These are phyloP conservation scores for Chrysanthemum seticuspe DNA, from an alignment of 129 eudicot genomes.

Conservation along the genomic window DNA sequence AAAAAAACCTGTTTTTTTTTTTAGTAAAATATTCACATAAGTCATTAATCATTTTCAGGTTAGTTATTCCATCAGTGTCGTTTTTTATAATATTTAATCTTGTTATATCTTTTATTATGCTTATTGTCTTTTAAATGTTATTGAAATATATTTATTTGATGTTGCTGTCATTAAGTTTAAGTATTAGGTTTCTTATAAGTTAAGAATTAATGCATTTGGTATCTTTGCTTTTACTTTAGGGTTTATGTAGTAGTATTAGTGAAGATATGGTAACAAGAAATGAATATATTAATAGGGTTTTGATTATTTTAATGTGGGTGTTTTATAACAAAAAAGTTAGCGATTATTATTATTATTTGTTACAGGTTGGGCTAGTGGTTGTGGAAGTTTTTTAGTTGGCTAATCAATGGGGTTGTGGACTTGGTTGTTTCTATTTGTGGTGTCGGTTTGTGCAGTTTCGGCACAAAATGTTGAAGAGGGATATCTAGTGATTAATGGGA, in stretches of 20 bases:
- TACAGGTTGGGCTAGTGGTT: conserved; percentile 20
- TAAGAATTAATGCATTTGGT: conserved; percentile 22
- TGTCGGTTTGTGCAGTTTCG: conserved; percentile 45
- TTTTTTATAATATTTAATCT: conserved; percentile 12
- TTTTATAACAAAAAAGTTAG: too few species aligned
- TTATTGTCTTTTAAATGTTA: neutral
- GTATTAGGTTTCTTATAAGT: conserved; percentile 22
- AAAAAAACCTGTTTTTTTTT: neutral
- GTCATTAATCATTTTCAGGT: conserved; percentile 17
- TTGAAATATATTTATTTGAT: conserved; percentile 6
- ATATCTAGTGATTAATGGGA: conserved; percentile 53
- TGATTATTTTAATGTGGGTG: too few species aligned
- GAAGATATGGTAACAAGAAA: neutral
- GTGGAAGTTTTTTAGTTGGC: conserved; percentile 26
- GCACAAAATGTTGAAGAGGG: conserved; percentile 56
- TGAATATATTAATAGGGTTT: neutral
- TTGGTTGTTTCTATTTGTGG: conserved; percentile 44
- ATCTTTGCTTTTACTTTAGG: conserved; percentile 53
- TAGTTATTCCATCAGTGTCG: conserved; percentile 35
- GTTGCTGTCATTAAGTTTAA: neutral
- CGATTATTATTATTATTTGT: conserved; percentile 1
- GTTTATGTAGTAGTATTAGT: conserved; percentile 24
- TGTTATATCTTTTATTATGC: conserved; percentile 12
- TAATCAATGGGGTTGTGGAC: conserved; percentile 47
- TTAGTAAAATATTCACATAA: neutral